These are phyloP conservation scores for Gentiana macrophylla DNA, from an alignment of 257 asterid genomes.

Conservation along the genomic window DNA sequence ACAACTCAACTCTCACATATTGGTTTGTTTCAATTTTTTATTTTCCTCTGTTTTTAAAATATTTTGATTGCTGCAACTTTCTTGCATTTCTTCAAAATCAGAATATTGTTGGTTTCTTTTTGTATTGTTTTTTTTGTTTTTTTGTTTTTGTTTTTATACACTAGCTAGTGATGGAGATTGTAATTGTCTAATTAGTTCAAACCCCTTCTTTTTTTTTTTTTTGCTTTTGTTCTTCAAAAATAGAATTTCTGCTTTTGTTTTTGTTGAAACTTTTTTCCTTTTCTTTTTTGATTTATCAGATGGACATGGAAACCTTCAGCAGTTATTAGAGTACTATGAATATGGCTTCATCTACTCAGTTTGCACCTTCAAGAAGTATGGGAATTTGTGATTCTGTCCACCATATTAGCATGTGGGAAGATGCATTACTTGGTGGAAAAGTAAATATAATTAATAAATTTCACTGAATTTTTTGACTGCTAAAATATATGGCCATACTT, in stretches of 20 bases:
- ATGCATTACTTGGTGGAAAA: constrained; percentile 48
- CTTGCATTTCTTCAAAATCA: too few species aligned
- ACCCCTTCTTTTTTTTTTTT: not conserved
- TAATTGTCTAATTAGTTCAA: not conserved
- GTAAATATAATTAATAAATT: constrained; percentile 17
- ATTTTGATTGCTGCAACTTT: too few species aligned
- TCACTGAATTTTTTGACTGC: not conserved
- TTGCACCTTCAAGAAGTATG: constrained; percentile 61
- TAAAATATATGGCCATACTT: too few species aligned
- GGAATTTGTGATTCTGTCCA: constrained; percentile 56
- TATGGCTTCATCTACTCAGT: constrained; percentile 69
- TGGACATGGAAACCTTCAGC: not conserved
- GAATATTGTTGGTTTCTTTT: too few species aligned
- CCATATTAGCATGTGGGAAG: constrained; percentile 84
- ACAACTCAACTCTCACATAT: not conserved
- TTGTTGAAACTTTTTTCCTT: too few species aligned
- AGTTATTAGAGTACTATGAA: constrained; percentile 19
- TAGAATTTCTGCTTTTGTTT: too few species aligned
- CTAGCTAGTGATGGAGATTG: too few species aligned
- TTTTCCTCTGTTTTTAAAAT: not conserved
- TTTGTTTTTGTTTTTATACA: too few species aligned
- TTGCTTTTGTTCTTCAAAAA: not conserved
- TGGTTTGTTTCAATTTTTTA: not conserved
- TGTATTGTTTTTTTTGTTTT: too few species aligned
- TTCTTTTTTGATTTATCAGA: not conserved